Base-by-base conservation (phyloP, 2,329 filamentous ascomycete genomes). In the Fusarium sp. region DNA sequence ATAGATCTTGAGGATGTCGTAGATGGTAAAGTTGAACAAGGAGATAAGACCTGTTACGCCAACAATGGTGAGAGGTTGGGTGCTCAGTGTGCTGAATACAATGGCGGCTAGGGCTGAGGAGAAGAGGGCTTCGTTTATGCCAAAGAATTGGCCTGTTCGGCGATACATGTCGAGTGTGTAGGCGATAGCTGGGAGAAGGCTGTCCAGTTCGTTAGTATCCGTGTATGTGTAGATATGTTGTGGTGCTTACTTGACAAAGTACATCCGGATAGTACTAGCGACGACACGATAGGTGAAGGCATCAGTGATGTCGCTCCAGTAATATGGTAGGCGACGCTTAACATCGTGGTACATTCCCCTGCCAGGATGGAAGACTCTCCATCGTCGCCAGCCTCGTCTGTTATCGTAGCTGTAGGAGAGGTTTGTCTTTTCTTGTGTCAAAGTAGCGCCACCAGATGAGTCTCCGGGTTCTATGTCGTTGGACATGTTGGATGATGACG, bases 101-200 rank as follows among this genome's bases (percentile, higher is more conserved):
- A 56, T 21, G 14, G 43, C 54, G 18, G 54, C 54, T 10, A 56
- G 21, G 2, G 54, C 54, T 18, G 54, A 56, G 6, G 54, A 56
- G 3, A 56, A 56, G 0, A 56, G 12, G 4, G 54, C 54, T 8
- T 56, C 54, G n/a, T 56, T 56, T 8, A 56, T 56, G n/a, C 54
- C 54, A 7, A 49, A 56, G n/a, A 56, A 56, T 8, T 50, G 43
- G 5, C 43, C 54, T 4, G 54, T 56, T 14, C 54, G 43, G 2
- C 54, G 54, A 11, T 56, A 56, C 54, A 56, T 56, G 30, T 56
- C 54, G 14, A 56, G 54, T 11, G 54, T 56, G 16, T 56, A 56
- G 11, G 54, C 54, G 3, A 56, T 50, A 4, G 54, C 54, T n/a
- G 54, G 54, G 16, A 56, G 54, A 21, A 56, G 54, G 40, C 53